Evolutionary conservation across 257 asterid genomes (phyloP), one percentile per base, ranked within the genome.

Genomic region (Primulina huaijiensis): DNA sequence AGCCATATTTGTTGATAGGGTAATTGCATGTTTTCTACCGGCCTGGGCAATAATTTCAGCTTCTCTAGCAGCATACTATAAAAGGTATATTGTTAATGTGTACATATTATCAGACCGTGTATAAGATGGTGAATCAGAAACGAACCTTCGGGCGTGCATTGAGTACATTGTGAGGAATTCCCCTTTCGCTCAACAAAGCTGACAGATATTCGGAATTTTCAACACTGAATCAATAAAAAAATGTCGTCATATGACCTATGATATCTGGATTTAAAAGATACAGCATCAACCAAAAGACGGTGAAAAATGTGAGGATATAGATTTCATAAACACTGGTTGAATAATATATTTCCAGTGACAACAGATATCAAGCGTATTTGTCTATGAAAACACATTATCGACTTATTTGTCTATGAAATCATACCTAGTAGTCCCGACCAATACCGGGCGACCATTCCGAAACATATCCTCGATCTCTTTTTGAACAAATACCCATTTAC

Each of bases 11-110:
- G 99, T 90, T 58, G 99, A 90, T 80, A 93, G 77, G 77, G 99
- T 93, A 77, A 93, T 93, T 74, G 96, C 99, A 76, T 85, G 69
- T 79, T 91, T 90, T 75, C 97, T 85, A 75, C 99, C 99, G 21
- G 99, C 99, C 82, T 94, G 99, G 63, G 99, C 97, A 35, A 94
- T 90, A 80, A 83, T 88, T 73, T 94, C 97, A 69, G 99, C 99
- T 83, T 94, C 99, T 80, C 96, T 87, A 65, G 96, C 99, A 75
- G 97, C 99, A 82, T 94, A 91, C 99, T 94, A 86, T 77, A 77
- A 65, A 75, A 71, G 60, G 69, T n/a, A 62, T 25, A 74, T 56
- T 60, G 55, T 67, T 21, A 72, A 12, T 29, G 65, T 63, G 58
- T 3, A 72, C 67, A 67, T 40, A 29, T 23, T 74, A 31, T 52